Conservation (phyloP, 768 basidiomycete genomes). For the Hypholoma sublateritium region DNA sequence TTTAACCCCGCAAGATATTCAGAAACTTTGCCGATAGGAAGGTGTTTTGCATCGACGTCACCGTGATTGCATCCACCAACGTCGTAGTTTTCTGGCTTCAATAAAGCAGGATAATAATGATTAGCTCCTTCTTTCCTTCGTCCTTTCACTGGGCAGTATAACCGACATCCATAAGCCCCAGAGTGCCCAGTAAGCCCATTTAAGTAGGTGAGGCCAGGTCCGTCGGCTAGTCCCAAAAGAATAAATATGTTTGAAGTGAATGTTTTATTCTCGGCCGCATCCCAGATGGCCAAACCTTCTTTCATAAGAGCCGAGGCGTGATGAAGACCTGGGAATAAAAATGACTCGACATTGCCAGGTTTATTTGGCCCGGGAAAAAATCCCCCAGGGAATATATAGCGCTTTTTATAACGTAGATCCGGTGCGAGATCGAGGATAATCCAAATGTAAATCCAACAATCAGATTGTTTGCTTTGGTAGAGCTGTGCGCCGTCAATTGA, state of each 20-base stretch:
- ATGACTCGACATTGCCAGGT: slow-evolving; percentile 20
- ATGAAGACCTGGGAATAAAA: slow-evolving; percentile 17
- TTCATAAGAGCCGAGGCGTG: slow-evolving; percentile 14
- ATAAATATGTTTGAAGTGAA: slow-evolving; percentile 12
- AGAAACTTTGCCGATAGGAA: background rate
- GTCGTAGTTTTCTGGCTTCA: slow-evolving; percentile 26
- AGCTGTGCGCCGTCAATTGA: slow-evolving; percentile 29
- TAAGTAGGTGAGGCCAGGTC: slow-evolving; percentile 26
- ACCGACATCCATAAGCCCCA: slow-evolving; percentile 31
- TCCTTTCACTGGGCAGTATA: slow-evolving; percentile 29
- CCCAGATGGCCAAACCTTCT: slow-evolving; percentile 24
- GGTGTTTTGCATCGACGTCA: slow-evolving; percentile 11
- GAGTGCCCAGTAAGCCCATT: slow-evolving; percentile 29
- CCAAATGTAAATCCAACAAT: slow-evolving; percentile 36
- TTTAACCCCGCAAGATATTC: slow-evolving; percentile 17
- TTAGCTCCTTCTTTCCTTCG: slow-evolving; percentile 21
- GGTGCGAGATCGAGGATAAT: slow-evolving; percentile 32
- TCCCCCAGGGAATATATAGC: slow-evolving; percentile 22
- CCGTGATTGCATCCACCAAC: slow-evolving; percentile 21
- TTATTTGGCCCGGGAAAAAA: slow-evolving; percentile 26
- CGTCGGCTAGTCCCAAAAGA: slow-evolving; percentile 27
- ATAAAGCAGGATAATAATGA: slow-evolving; percentile 31
- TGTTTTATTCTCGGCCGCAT: slow-evolving; percentile 18
- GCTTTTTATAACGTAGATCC: slow-evolving; percentile 30
- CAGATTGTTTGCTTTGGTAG: slow-evolving; percentile 32